Percentiles rank a stretch among this genome's conserved stretches.
Evolutionary conservation across 1,284 basidiomycete genomes (phyloP).

Genomic region (Meripilus lineatus): DNA sequence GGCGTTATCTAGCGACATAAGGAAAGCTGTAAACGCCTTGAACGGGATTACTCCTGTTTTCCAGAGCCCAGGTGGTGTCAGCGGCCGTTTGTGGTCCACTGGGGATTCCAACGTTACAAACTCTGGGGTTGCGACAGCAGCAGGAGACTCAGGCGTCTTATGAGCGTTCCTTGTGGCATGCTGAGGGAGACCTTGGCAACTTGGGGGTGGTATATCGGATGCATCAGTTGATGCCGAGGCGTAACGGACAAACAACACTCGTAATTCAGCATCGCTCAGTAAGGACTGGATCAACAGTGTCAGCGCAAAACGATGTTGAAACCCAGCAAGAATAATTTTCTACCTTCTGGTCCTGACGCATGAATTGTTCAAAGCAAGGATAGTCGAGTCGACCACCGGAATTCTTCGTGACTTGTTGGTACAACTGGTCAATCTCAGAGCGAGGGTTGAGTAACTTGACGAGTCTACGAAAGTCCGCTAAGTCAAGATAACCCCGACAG

Average conservation of each 20-base stretch:
- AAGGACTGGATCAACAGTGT: conserved; percentile 38
- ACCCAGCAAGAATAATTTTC: too few species aligned
- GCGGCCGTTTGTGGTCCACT: neutral
- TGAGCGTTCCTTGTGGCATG: too few species aligned
- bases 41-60: conserved; percentile 40
- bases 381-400: conserved; percentile 46
- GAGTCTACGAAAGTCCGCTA: conserved; percentile 80
- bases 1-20: conserved; percentile 66
- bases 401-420: conserved; percentile 44
- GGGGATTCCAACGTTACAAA: neutral
- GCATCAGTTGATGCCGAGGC: conserved; percentile 22
- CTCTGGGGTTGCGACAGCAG: conserved; percentile 1
- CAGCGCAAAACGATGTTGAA: neutral
- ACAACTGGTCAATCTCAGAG: conserved; percentile 73
- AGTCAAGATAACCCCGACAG: conserved; percentile 71
- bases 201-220: conserved; percentile 22
- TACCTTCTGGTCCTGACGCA: conserved; percentile 66
- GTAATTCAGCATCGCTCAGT: conserved; percentile 40
- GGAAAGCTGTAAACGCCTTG: conserved; percentile 71
- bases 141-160: too few species aligned
- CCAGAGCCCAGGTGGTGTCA: conserved; percentile 14
- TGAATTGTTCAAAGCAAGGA: conserved; percentile 58
- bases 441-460: conserved; percentile 83
- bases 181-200: conserved; percentile 17
- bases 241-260: conserved; percentile 54